Evolutionary conservation across 148 eudicot genomes (phyloP), one percentile per base, ranked within the genome.

Genomic region (Salicornia ramosissima): DNA sequence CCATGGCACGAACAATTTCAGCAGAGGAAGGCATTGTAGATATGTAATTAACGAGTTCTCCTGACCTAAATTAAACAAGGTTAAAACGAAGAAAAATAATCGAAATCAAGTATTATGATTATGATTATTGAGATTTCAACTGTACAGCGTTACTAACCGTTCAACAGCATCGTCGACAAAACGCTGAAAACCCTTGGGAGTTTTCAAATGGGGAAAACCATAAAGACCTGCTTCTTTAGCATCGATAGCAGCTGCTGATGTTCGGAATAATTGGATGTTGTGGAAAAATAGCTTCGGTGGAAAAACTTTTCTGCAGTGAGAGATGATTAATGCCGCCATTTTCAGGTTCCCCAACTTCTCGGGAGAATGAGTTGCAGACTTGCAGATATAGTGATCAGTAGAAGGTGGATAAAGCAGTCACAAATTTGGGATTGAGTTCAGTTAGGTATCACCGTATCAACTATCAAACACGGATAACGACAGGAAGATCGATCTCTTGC

Each of bases 111-210:
- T 10, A 40, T n/a, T 40, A 29, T 29, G 26, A 68, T n/a, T 0
- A 34, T 16, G 28, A 25, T 1, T 63, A 16, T 9, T 13, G 8
- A 26, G 8, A 12, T 18, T 7, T 11, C 19, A 14, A 5, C 3
- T 19, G 33, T 30, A 12, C 28, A 56, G 6, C 50, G 40, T 59
- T 30, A 64, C 49, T 10, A 45, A 90, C 98, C 98, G 80, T 51
- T 81, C 87, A 43, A 92, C 84, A 10, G 98, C 98, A 43, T 92
- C 96, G 28, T 90, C 96, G 45, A 85, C 98, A 74, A 92, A 83
- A 18, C 94, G 90, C 51, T 81, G 93, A 61, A 92, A 92, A 50
- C 93, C 97, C 34, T 76, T 74, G 76, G 97, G 83, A 70, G 83
- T 79, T 74, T 85, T 92, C 78, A 92, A 71, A 67, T 88, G 90